These are phyloP conservation scores for Crucihimalaya himalaica DNA, from an alignment of 345 rosid genomes.

Conservation along the genomic window DNA sequence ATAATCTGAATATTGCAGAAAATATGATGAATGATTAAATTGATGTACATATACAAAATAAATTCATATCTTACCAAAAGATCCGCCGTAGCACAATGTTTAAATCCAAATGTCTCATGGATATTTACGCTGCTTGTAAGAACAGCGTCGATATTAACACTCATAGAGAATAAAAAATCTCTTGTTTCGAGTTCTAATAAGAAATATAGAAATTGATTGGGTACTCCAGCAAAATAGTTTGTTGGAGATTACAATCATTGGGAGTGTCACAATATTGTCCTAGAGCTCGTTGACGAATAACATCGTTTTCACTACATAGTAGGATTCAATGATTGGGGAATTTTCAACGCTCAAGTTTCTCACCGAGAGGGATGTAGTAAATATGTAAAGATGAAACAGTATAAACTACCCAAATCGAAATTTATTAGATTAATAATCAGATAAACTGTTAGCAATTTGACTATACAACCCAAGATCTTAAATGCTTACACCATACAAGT, in stretches of 20 bases:
- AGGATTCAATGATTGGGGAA: not conserved
- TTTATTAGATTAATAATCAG: slow-evolving; percentile 18
- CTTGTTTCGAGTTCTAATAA: too few species aligned
- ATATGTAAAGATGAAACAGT: too few species aligned
- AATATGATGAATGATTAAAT: not conserved
- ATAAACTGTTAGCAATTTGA: slow-evolving; percentile 16
- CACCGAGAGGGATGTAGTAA: too few species aligned
- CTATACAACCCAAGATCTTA: slow-evolving; percentile 35
- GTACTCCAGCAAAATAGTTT: not conserved
- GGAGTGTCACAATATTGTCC: slow-evolving; percentile 6
- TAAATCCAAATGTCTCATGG: too few species aligned
- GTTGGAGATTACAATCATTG: not conserved
- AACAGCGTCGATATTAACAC: too few species aligned
- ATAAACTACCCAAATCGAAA: not conserved
- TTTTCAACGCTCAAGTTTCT: not conserved
- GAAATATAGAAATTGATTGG: not conserved
- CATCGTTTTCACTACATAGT: slow-evolving; percentile 9
- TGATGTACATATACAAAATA: too few species aligned
- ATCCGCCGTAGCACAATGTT: too few species aligned
- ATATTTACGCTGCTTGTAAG: too few species aligned
- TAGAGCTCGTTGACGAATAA: slow-evolving; percentile 27
- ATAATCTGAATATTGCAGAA: not conserved
- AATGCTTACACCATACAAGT: slow-evolving; percentile 27
- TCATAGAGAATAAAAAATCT: too few species aligned
- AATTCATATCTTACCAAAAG: too few species aligned